A percentile compares a stretch with the other conserved stretches of the same genome.
Evolutionary conservation across 2,329 filamentous ascomycete species (phyloP).

Genomic region (Graphium sp.): DNA sequence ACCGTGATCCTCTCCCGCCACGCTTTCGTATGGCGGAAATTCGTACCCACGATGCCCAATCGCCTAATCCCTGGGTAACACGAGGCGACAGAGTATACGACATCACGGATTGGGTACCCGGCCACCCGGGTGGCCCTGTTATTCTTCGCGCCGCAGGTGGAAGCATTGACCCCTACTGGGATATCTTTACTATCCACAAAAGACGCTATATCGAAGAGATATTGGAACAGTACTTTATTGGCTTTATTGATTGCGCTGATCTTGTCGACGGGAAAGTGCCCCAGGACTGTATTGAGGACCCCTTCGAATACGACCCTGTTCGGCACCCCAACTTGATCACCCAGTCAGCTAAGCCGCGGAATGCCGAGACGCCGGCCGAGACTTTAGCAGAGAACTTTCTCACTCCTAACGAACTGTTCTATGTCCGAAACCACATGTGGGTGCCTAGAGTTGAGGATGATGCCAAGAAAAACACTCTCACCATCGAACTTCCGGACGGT

Average conservation of each 20-base stretch:
- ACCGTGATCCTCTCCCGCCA: slow-evolving; percentile 23
- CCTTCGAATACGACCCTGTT: slow-evolving; percentile 34
- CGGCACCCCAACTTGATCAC: slow-evolving; percentile 32
- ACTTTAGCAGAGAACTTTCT: slow-evolving; percentile 30
- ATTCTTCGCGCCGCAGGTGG: slow-evolving; percentile 49
- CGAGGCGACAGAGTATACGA: slow-evolving; percentile 49
- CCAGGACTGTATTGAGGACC: slow-evolving; percentile 39
- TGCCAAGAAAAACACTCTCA: slow-evolving; percentile 24
- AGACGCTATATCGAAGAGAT: slow-evolving; percentile 47
- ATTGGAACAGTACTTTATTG: slow-evolving; percentile 46
- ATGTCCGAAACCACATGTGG: slow-evolving; percentile 48
- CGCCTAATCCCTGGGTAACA: slow-evolving; percentile 45
- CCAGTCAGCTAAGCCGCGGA: slow-evolving; percentile 37
- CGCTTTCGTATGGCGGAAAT: slow-evolving; percentile 32
- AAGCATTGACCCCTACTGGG: slow-evolving; percentile 51
- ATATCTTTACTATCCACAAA: slow-evolving; percentile 55
- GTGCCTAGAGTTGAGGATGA: slow-evolving; percentile 27
- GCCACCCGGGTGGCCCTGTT: slow-evolving; percentile 50
- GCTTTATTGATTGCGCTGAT: slow-evolving; percentile 40
- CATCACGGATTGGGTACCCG: slow-evolving; percentile 50
- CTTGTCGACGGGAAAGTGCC: slow-evolving; percentile 38
- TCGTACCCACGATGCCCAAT: slow-evolving; percentile 32
- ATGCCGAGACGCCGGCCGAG: slow-evolving; percentile 39
- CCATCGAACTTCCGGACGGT: slow-evolving; percentile 38
- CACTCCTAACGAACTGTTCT: slow-evolving; percentile 39